phyloP scores from a whole-genome alignment of 345 rosid species.

The Sonneratia caseolaris region DNA sequence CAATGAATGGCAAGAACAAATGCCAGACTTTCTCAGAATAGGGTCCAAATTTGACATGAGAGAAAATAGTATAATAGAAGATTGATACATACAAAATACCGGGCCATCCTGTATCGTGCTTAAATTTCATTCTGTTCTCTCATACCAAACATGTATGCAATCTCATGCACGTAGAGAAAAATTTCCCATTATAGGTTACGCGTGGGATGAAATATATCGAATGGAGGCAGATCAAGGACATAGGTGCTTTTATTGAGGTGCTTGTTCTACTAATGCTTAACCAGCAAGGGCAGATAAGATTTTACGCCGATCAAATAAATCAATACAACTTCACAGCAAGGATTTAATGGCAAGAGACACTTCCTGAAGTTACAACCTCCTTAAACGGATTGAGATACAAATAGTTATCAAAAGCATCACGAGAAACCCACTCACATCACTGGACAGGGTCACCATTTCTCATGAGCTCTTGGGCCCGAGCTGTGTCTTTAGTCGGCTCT shows the following conservation, averaged over 20 bases:
- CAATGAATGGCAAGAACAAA: too few species aligned
- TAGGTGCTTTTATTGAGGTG: background rate
- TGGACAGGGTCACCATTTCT: background rate
- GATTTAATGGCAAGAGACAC: background rate
- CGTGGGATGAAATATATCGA: background rate
- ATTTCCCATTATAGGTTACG: too few species aligned
- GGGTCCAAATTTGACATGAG: too few species aligned
- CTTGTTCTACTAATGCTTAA: background rate
- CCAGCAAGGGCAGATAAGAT: background rate
- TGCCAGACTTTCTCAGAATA: too few species aligned
- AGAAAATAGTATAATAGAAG: too few species aligned
- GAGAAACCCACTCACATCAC: background rate
- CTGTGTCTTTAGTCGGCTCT: slow-evolving; percentile 46
- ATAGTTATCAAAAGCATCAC: background rate
- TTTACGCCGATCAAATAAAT: background rate
- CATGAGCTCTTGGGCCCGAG: background rate
- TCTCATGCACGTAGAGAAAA: too few species aligned
- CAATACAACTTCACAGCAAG: background rate
- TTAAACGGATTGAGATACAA: background rate
- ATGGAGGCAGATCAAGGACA: background rate
- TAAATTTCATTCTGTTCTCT: too few species aligned
- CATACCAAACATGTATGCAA: too few species aligned
- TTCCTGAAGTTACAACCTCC: background rate
- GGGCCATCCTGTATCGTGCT: too few species aligned
- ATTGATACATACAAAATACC: too few species aligned